A percentile compares a stretch with the other conserved stretches of the same genome.
phyloP scores from a whole-genome alignment of 768 basidiomycete genomes.

The Lentinus tigrinus region DNA sequence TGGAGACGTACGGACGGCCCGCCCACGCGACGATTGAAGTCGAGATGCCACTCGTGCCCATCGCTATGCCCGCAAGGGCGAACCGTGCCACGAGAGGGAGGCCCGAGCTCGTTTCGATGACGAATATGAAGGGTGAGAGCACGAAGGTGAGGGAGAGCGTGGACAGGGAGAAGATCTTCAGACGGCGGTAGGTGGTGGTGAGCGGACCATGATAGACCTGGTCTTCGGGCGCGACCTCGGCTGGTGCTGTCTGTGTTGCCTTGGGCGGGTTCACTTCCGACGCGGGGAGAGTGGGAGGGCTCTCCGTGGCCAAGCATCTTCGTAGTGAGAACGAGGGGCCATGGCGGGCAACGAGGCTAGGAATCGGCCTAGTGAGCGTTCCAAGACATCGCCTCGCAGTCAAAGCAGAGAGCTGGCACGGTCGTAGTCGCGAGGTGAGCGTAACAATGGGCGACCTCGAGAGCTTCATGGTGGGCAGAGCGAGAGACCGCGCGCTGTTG shows the following conservation, averaged over 20 bases:
- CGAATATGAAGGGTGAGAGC: constrained; percentile 78
- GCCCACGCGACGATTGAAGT: constrained; percentile 74
- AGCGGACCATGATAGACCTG: constrained; percentile 70
- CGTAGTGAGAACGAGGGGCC: background rate
- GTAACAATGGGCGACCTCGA: background rate
- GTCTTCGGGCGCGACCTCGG: constrained; percentile 14
- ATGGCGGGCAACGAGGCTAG: background rate
- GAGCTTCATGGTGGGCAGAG: constrained; percentile 4
- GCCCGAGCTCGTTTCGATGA: constrained; percentile 63
- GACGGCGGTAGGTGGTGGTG: constrained; percentile 65
- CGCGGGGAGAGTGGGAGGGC: background rate
- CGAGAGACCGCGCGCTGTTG: background rate
- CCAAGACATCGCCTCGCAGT: constrained; percentile 1
- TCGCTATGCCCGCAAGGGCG: constrained; percentile 65
- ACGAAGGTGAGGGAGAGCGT: constrained; percentile 69
- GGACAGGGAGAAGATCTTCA: constrained; percentile 82
- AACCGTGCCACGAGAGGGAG: constrained; percentile 69
- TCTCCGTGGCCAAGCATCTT: background rate
- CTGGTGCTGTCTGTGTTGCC: background rate
- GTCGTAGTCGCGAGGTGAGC: background rate
- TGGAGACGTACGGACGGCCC: constrained; percentile 71
- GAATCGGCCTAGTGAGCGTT: background rate
- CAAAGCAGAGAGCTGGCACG: background rate
- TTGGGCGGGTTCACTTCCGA: background rate
- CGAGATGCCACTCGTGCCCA: constrained; percentile 71